Evolutionary conservation across 2,329 filamentous ascomycete genomes (phyloP).

Genomic region (Ophiostoma ulmi): DNA sequence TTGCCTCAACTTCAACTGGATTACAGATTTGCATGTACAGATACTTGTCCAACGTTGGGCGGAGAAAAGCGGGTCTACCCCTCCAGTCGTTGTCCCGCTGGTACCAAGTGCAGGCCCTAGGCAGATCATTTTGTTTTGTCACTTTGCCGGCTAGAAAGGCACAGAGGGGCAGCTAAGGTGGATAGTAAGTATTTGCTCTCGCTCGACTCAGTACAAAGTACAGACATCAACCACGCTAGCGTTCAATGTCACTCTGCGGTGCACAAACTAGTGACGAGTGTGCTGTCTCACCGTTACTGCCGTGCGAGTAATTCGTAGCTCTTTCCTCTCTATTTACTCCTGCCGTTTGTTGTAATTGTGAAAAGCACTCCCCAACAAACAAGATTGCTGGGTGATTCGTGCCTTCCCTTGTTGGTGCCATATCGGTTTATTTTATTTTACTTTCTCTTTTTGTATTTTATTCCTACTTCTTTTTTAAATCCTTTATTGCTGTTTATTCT

Average conservation of each 20-base stretch:
- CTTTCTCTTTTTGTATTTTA: background rate
- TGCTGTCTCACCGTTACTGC: conserved; percentile 15
- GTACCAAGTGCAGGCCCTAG: conserved; percentile 5
- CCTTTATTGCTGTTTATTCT: background rate
- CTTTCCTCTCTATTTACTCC: conserved; percentile 13
- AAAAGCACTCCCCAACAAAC: conserved; percentile 27
- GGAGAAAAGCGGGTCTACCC: background rate
- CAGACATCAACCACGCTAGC: background rate
- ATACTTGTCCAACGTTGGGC: conserved; percentile 10
- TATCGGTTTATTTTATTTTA: background rate
- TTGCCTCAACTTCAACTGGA: background rate
- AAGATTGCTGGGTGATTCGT: conserved; percentile 25
- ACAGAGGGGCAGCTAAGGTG: background rate
- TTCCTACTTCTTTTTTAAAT: background rate
- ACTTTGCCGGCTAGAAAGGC: background rate
- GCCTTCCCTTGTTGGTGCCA: conserved; percentile 25
- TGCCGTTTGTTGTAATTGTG: background rate
- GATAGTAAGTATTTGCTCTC: background rate
- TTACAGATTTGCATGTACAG: background rate
- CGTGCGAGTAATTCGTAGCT: conserved; percentile 5
- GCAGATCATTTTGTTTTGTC: conserved; percentile 5
- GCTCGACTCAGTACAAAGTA: background rate
- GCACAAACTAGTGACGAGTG: background rate
- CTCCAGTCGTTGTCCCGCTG: background rate
- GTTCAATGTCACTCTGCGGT: background rate